These are phyloP conservation scores for Solanum virginianum DNA, from an alignment of 257 asterid species.

Conservation along the genomic window DNA sequence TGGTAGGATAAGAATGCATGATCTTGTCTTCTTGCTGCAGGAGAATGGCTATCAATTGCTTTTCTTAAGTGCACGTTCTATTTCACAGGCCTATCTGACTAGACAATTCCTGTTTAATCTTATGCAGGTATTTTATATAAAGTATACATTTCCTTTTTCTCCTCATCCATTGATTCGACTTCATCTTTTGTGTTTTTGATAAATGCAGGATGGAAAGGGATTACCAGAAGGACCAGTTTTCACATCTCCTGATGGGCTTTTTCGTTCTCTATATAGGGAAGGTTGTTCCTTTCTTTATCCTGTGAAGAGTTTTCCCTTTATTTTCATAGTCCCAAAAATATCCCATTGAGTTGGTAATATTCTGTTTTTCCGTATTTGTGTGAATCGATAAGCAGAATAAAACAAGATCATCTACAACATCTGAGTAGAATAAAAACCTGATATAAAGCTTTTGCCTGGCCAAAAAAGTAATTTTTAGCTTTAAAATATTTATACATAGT, in stretches of 20 bases:
- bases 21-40: constrained; percentile 28
- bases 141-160: background rate
- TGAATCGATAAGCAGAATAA: background rate
- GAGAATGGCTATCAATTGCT: constrained; percentile 72
- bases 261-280: constrained; percentile 74
- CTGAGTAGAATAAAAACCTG: background rate
- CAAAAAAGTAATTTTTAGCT: background rate
- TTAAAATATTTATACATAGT: background rate
- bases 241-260: constrained; percentile 76
- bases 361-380: background rate
- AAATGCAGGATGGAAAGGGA: constrained; percentile 59
- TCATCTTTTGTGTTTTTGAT: background rate
- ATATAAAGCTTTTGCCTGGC: background rate
- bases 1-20: background rate
- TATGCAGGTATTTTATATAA: constrained; percentile 38
- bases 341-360: background rate
- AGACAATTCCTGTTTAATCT: constrained; percentile 55
- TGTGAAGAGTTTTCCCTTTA: background rate
- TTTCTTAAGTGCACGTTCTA: constrained; percentile 74
- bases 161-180: background rate
- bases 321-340: background rate
- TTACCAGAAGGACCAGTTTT: constrained; percentile 78
- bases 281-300: constrained; percentile 20
- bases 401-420: background rate
- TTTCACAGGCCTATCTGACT: constrained; percentile 62